These are phyloP conservation scores for Saccharomyces pastorianus DNA, from an alignment of 1,139 yeast genomes.

Conservation along the genomic window DNA sequence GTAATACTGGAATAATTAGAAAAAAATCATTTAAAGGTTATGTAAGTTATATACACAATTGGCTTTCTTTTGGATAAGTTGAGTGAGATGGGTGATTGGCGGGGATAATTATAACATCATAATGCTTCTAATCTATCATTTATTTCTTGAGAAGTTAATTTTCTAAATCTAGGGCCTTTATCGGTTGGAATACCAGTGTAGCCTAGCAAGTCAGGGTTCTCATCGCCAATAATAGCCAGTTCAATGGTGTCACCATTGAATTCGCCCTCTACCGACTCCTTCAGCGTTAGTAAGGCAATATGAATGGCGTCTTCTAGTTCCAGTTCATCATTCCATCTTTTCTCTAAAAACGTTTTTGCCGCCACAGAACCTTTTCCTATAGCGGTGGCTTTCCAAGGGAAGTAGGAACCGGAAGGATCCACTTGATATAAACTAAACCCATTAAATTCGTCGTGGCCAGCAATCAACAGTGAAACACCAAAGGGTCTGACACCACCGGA, in stretches of 20 bases:
- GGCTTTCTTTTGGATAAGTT: not conserved
- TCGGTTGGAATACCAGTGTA: conserved; percentile 71
- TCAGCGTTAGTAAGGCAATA: conserved; percentile 85
- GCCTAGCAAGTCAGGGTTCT: conserved; percentile 75
- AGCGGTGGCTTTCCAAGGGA: conserved; percentile 99
- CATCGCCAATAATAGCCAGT: conserved; percentile 77
- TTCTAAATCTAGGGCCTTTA: conserved; percentile 81
- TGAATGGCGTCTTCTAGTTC: conserved; percentile 98
- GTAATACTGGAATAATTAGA: conserved; percentile 1
- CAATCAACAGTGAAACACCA: conserved; percentile 83
- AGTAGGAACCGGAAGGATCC: conserved; percentile 95
- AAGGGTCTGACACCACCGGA: conserved; percentile 64
- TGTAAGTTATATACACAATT: not conserved
- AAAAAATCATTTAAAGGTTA: not conserved
- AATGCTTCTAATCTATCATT: conserved; percentile 91
- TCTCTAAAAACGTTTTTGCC: conserved; percentile 93
- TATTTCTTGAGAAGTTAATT: conserved; percentile 80
- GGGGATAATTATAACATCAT: conserved; percentile 27
- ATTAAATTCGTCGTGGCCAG: conserved; percentile 82
- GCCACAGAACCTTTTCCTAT: conserved; percentile 92
- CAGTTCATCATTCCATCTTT: conserved; percentile 94
- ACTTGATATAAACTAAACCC: conserved; percentile 88
- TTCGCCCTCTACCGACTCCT: conserved; percentile 97
- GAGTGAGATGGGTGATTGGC: not conserved
- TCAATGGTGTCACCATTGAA: conserved; percentile 95